These are phyloP conservation scores for Ophiostoma quercus DNA, from an alignment of 2,329 filamentous ascomycete species.

Conservation along the genomic window DNA sequence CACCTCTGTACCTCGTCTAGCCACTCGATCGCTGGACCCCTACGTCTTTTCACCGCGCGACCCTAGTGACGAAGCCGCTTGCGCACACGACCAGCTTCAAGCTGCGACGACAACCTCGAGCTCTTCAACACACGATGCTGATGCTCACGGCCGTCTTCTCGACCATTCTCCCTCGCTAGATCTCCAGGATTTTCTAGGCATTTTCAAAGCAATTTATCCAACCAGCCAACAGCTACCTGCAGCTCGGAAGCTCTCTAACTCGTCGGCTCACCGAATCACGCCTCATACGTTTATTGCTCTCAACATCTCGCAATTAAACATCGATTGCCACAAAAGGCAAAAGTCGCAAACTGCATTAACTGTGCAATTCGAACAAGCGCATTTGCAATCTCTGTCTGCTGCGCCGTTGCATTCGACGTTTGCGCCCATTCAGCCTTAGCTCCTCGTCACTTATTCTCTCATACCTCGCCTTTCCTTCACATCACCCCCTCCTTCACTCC, in stretches of 20 bases:
- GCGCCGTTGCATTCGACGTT: background rate
- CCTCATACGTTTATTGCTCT: background rate
- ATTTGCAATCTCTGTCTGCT: background rate
- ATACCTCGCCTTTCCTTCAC: too few relatives aligned
- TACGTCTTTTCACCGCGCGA: background rate
- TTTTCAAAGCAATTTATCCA: background rate
- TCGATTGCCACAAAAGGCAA: background rate
- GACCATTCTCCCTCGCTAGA: conserved; percentile 32
- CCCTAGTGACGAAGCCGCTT: background rate
- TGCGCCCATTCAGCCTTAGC: conserved; percentile 10
- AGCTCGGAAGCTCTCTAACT: background rate
- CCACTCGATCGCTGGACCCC: background rate
- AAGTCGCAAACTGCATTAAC: background rate
- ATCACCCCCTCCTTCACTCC: background rate
- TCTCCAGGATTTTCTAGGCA: background rate
- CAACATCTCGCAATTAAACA: background rate
- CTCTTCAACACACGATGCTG: conserved; percentile 30
- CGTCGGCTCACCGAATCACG: background rate
- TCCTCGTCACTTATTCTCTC: conserved; percentile 10
- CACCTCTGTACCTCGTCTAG: background rate
- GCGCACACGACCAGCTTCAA: conserved; percentile 18
- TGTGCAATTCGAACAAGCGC: background rate
- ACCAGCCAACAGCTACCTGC: background rate
- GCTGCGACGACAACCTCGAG: background rate
- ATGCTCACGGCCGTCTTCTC: conserved; percentile 28